These are phyloP conservation scores for Trypanosoma congolense DNA, from an alignment of 208 protist genomes.

Conservation along the genomic window DNA sequence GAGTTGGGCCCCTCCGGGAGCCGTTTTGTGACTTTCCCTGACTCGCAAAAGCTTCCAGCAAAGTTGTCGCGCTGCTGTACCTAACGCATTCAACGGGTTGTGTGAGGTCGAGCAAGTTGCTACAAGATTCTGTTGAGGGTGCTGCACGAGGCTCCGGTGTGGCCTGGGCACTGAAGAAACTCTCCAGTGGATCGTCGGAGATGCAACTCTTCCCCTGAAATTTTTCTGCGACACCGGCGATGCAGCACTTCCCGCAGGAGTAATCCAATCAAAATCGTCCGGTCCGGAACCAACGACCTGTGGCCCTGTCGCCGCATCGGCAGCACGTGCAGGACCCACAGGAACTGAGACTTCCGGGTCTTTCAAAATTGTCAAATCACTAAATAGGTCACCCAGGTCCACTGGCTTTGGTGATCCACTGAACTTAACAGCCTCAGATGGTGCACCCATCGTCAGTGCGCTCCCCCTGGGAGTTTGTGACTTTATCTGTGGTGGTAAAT, in stretches of 20 bases:
- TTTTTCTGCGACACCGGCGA: not conserved
- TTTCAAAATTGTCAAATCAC: slow-evolving; percentile 22
- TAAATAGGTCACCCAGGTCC: slow-evolving; percentile 65
- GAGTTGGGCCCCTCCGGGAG: slow-evolving; percentile 17
- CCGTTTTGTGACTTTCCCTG: slow-evolving; percentile 32
- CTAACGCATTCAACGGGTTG: slow-evolving; percentile 33
- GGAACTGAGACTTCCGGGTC: not conserved
- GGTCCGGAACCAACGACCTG: too few species aligned
- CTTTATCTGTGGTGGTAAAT: not conserved
- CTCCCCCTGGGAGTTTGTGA: not conserved
- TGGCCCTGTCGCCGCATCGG: too few species aligned
- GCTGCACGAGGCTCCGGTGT: slow-evolving; percentile 8
- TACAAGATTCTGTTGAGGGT: slow-evolving; percentile 8
- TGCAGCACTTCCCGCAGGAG: not conserved
- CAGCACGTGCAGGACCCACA: too few species aligned
- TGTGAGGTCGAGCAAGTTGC: slow-evolving; percentile 68
- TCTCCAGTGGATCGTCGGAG: slow-evolving; percentile 20
- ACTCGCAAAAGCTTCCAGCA: slow-evolving; percentile 67
- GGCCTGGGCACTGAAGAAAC: slow-evolving; percentile 12
- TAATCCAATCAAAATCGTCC: not conserved
- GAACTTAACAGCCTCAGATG: slow-evolving; percentile 1
- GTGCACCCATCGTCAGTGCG: not conserved
- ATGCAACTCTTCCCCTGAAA: not conserved
- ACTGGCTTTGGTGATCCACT: not conserved
- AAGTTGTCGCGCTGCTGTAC: slow-evolving; percentile 50